phyloP scores from a whole-genome alignment of 2,329 filamentous ascomycete genomes.

The Aaosphaeria arxii region DNA sequence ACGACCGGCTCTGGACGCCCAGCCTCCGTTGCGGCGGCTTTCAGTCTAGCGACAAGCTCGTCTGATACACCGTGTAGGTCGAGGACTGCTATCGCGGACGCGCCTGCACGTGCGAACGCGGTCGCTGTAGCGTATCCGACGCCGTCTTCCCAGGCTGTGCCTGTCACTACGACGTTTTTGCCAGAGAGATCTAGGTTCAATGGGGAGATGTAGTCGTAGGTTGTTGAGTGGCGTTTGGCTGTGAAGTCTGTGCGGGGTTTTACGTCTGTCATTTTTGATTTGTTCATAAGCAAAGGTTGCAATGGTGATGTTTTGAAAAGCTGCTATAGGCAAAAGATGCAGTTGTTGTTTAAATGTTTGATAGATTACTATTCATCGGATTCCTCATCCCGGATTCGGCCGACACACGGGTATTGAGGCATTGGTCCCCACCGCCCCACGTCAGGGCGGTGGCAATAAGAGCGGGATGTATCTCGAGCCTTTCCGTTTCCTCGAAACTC shows the following conservation, averaged over 20 bases:
- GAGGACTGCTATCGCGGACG: constrained; percentile 4
- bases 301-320: no score
- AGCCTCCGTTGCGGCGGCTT: constrained; percentile 4
- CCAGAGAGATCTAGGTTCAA: constrained; percentile 5
- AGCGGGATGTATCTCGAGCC: no score
- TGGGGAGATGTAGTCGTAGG: constrained; percentile 10
- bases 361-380: no score
- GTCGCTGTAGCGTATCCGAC: constrained; percentile 10
- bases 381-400: no score
- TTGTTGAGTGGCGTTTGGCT: constrained; percentile 5
- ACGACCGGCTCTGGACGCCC: constrained; percentile 4
- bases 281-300: no score
- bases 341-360: no score
- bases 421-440: no score
- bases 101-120: constrained; percentile 9
- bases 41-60: constrained; percentile 5
- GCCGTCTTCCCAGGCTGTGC: constrained; percentile 8
- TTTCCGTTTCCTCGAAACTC: no score
- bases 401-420: no score
- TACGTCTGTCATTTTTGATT: background rate
- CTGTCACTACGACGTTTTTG: constrained; percentile 6
- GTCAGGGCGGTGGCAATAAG: no score
- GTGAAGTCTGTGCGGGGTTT: constrained; percentile 3
- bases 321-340: no score
- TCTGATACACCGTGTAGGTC: constrained; percentile 4